Conservation (phyloP, 176 grass and related monocot species). For the Oropetium thomaeum region DNA sequence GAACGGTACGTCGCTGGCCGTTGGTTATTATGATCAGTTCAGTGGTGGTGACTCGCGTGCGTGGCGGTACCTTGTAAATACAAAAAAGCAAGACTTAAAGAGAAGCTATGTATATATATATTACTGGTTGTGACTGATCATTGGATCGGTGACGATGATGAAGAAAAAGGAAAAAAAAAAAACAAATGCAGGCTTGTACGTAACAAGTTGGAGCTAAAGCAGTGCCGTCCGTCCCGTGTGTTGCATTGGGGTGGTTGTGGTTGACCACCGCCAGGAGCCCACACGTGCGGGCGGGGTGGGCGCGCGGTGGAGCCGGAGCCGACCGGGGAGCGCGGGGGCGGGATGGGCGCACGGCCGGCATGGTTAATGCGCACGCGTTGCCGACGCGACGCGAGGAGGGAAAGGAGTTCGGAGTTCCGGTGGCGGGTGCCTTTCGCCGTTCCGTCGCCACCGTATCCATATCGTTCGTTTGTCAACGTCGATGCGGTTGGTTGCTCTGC, state of each 20-base stretch:
- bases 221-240: not conserved
- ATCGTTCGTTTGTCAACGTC: constrained; percentile 30
- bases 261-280: constrained; percentile 23
- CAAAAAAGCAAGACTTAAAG: not conserved
- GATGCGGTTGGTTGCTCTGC: constrained; percentile 1
- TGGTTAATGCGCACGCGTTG: constrained; percentile 2
- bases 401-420: not conserved
- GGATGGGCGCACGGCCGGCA: not conserved
- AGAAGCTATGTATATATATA: not conserved
- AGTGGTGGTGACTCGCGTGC: constrained; percentile 12
- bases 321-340: not conserved
- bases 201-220: not conserved
- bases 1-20: constrained; percentile 8
- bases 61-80: constrained; percentile 31
- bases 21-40: constrained; percentile 19
- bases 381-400: not conserved
- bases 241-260: not conserved
- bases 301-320: not conserved
- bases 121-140: not conserved
- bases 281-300: not conserved
- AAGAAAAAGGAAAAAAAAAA: not conserved
- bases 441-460: not conserved
- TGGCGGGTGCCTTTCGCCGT: constrained; percentile 15
- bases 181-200: no score
- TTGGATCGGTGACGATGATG: not conserved